phyloP scores from a whole-genome alignment of 805 yeast species.

The Myxozyma kluyveri region DNA sequence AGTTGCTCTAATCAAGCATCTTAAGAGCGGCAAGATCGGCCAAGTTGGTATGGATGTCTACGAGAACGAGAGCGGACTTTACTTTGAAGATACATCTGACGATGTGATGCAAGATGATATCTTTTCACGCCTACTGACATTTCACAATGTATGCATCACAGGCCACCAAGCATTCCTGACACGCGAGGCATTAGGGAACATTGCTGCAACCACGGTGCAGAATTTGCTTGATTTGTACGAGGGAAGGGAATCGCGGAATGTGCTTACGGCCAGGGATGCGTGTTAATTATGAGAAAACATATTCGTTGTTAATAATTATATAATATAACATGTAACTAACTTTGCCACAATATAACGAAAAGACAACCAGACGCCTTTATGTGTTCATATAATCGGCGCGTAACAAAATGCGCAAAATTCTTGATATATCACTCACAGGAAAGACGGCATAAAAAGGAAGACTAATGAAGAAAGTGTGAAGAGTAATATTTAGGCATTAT shows the following conservation, averaged over 20 bases:
- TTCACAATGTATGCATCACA: slow-evolving; percentile 35
- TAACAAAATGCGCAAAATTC: too few relatives aligned
- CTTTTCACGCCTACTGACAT: slow-evolving; percentile 32
- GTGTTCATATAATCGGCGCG: too few relatives aligned
- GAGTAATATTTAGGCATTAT: too few relatives aligned
- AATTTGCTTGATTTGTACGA: slow-evolving; percentile 20
- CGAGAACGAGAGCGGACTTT: slow-evolving; percentile 42
- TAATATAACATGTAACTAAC: too few relatives aligned
- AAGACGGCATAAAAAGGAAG: too few relatives aligned
- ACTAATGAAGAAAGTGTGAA: too few relatives aligned
- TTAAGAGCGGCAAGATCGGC: slow-evolving; percentile 46
- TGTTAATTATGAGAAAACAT: not conserved
- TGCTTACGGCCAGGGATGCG: slow-evolving; percentile 8
- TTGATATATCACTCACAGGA: too few relatives aligned
- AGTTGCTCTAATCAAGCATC: slow-evolving; percentile 39
- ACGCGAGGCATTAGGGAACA: slow-evolving; percentile 31
- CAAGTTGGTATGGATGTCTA: slow-evolving; percentile 52
- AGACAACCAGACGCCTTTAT: too few relatives aligned
- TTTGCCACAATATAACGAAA: too few relatives aligned
- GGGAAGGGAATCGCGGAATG: slow-evolving; percentile 13
- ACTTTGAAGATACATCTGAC: slow-evolving; percentile 33
- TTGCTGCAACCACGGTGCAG: slow-evolving; percentile 29
- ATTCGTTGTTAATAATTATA: not conserved
- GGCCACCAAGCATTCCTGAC: slow-evolving; percentile 37
- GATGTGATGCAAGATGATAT: slow-evolving; percentile 34